These are phyloP conservation scores for Dichotomopilus funicola DNA, from an alignment of 2,329 filamentous ascomycete genomes.

Conservation along the genomic window DNA sequence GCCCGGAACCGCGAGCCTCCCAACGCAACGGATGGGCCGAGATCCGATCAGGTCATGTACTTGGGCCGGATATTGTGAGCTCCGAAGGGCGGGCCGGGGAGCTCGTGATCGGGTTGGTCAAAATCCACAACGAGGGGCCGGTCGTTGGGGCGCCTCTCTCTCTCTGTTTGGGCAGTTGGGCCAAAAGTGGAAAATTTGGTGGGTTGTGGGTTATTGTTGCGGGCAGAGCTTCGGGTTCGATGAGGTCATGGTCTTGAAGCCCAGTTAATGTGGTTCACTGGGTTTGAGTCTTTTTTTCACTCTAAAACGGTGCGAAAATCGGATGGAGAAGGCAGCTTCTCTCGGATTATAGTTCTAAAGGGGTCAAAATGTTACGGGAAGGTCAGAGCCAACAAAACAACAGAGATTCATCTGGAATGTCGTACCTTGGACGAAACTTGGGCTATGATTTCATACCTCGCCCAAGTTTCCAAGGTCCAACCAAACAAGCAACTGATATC, in stretches of 20 bases:
- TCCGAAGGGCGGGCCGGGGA: conserved; percentile 13
- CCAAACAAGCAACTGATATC: neutral
- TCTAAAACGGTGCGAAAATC: neutral
- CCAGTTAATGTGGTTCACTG: neutral
- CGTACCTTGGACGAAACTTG: neutral
- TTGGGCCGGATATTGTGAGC: conserved; percentile 17
- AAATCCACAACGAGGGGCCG: conserved; percentile 3
- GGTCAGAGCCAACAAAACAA: neutral
- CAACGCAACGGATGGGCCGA: neutral
- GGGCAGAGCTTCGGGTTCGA: conserved; percentile 5
- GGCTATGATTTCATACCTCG: conserved; percentile 19
- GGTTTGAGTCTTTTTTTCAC: neutral
- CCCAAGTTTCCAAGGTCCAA: neutral
- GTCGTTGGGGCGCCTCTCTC: conserved; percentile 1
- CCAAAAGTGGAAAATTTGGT: conserved; percentile 9
- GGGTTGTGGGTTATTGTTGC: conserved; percentile 14
- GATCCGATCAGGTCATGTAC: conserved; percentile 22
- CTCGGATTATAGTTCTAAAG: neutral
- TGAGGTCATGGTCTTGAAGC: conserved; percentile 15
- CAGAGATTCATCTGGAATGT: neutral
- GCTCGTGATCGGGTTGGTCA: neutral
- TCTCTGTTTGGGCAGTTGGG: too few species aligned
- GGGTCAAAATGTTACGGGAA: neutral
- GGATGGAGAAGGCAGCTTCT: neutral
- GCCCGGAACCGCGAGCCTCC: neutral